Evolutionary conservation across 257 asterid genomes (phyloP).

Genomic region (Cynanchum wilfordii): DNA sequence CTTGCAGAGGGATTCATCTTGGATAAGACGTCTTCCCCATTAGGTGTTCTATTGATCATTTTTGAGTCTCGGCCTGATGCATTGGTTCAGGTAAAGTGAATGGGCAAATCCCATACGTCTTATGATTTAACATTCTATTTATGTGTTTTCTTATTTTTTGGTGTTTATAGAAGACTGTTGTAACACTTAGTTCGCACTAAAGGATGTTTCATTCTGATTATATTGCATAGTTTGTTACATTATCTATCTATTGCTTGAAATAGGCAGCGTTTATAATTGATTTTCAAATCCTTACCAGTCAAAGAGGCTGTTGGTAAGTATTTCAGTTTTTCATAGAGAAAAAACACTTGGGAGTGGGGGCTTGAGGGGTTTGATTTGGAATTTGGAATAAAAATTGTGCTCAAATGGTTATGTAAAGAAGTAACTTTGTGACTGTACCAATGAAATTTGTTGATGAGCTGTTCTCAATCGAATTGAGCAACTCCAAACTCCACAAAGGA

Average conservation of each 20-base stretch:
- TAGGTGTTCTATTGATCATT: slow-evolving; percentile 71
- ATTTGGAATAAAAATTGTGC: not conserved
- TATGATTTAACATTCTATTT: not conserved
- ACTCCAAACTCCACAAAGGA: not conserved
- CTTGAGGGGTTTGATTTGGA: not conserved
- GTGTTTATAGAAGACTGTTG: not conserved
- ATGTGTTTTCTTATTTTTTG: not conserved
- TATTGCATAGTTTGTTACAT: not conserved
- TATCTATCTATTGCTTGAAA: not conserved
- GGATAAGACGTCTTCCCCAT: slow-evolving; percentile 66
- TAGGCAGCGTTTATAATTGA: not conserved
- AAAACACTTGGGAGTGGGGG: not conserved
- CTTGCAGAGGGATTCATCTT: slow-evolving; percentile 66
- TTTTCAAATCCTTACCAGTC: not conserved
- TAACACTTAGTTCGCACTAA: not conserved
- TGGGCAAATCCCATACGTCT: not conserved
- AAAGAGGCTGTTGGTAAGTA: not conserved
- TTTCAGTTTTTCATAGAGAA: not conserved
- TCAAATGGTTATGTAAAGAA: not conserved
- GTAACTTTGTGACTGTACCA: not conserved
- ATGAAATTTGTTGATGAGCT: not conserved
- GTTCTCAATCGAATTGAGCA: not conserved
- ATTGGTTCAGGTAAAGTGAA: slow-evolving; percentile 58
- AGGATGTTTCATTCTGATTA: not conserved
- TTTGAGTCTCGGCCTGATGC: slow-evolving; percentile 93